These are phyloP conservation scores for Byssothecium circinans DNA, from an alignment of 2,329 filamentous ascomycete species.

Conservation along the genomic window DNA sequence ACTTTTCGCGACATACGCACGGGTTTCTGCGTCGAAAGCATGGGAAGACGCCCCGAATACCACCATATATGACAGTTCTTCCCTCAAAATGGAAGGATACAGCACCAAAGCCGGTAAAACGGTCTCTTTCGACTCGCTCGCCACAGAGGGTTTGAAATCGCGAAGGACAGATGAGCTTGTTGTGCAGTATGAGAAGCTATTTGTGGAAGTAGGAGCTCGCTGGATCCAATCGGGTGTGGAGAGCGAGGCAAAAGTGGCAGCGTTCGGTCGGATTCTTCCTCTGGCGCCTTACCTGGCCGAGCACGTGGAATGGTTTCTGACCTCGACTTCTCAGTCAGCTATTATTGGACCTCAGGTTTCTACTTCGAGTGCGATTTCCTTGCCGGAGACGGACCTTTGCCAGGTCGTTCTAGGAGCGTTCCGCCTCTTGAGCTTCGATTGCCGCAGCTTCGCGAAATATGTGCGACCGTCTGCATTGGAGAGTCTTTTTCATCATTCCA, in stretches of 20 bases:
- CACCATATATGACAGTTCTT: constrained; percentile 9
- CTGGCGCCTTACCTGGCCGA: constrained; percentile 78
- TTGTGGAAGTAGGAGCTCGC: constrained; percentile 80
- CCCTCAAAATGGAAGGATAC: constrained; percentile 22
- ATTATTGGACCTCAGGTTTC: constrained; percentile 20
- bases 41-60: constrained; percentile 37
- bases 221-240: constrained; percentile 61
- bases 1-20: background rate
- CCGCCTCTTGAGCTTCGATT: constrained; percentile 77
- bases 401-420: constrained; percentile 69
- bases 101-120: constrained; percentile 25
- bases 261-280: constrained; percentile 78
- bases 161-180: constrained; percentile 74
- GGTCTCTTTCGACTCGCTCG: constrained; percentile 31
- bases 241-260: constrained; percentile 56
- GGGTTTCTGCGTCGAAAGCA: constrained; percentile 32
- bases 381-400: constrained; percentile 28
- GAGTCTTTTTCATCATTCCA: constrained; percentile 62
- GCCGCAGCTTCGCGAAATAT: constrained; percentile 64
- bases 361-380: background rate
- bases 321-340: constrained; percentile 31
- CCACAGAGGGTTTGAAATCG: constrained; percentile 57
- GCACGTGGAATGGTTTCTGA: constrained; percentile 62
- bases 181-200: constrained; percentile 70
- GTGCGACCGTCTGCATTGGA: constrained; percentile 70